Percentiles rank a stretch among this genome's conserved stretches.
Conservation (phyloP, 1,139 yeast genomes). For the Yamadazyma siamensis region DNA sequence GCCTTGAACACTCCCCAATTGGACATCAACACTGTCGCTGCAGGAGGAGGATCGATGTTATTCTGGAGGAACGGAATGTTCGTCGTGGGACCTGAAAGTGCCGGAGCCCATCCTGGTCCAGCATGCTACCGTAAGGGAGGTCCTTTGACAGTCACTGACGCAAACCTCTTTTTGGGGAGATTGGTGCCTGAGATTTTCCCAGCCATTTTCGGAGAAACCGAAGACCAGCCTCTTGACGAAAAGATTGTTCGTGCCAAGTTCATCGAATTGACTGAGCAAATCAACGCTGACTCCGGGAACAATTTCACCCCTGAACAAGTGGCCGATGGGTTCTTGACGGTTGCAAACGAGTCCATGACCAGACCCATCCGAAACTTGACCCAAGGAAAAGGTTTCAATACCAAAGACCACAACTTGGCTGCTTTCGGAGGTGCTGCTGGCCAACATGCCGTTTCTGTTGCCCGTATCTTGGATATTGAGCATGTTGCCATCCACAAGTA, state of each 20-base stretch:
- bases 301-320: conserved; percentile 36
- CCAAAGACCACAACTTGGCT: conserved; percentile 41
- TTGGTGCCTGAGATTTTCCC: conserved; percentile 42
- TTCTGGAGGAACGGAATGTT: conserved; percentile 46
- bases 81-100: conserved; percentile 47
- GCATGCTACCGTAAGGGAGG: conserved; percentile 47
- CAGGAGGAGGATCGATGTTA: conserved; percentile 47
- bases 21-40: conserved; percentile 47
- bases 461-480: conserved; percentile 36
- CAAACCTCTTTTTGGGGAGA: conserved; percentile 40
- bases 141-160: conserved; percentile 47
- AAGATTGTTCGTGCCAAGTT: conserved; percentile 30
- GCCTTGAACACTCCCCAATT: conserved; percentile 44
- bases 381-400: conserved; percentile 41
- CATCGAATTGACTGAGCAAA: conserved; percentile 27
- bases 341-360: conserved; percentile 46
- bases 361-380: conserved; percentile 44
- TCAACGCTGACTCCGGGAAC: conserved; percentile 22
- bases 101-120: conserved; percentile 49
- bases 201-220: conserved; percentile 42
- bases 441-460: conserved; percentile 39
- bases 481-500: conserved; percentile 42
- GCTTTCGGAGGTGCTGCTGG: conserved; percentile 50
- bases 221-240: conserved; percentile 36
- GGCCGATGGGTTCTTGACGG: conserved; percentile 42